A percentile compares a stretch with the other conserved stretches of the same genome.
Evolutionary conservation across 2,329 filamentous ascomycete genomes (phyloP).

Genomic region (Triangularia setosa): DNA sequence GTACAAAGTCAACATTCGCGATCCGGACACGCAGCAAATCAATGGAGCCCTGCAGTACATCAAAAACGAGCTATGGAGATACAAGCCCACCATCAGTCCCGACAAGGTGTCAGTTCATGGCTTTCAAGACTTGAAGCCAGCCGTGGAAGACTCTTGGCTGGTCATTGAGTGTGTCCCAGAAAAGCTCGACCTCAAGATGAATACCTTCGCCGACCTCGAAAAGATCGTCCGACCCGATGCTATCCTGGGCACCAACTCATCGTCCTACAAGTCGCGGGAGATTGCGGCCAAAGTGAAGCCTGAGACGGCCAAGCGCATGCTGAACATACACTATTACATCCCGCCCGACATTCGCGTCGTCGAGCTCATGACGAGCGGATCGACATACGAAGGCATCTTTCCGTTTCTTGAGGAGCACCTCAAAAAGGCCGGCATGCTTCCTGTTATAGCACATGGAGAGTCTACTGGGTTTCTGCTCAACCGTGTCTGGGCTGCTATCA

Average conservation of each 20-base stretch:
- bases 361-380: conserved; percentile 51
- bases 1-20: conserved; percentile 40
- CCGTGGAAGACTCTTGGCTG: conserved; percentile 47
- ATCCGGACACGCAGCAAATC: conserved; percentile 37
- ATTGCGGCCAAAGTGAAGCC: conserved; percentile 43
- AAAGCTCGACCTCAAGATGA: conserved; percentile 44
- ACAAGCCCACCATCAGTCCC: conserved; percentile 21
- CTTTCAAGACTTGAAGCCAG: conserved; percentile 36
- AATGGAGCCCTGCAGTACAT: conserved; percentile 39
- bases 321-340: conserved; percentile 52
- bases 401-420: conserved; percentile 41
- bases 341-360: conserved; percentile 44
- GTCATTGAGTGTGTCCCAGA: conserved; percentile 54
- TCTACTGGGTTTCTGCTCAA: conserved; percentile 55
- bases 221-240: conserved; percentile 39
- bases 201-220: conserved; percentile 46
- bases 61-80: conserved; percentile 32
- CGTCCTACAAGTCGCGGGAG: conserved; percentile 47
- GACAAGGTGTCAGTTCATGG: conserved; percentile 26
- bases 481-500: conserved; percentile 54
- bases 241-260: conserved; percentile 49
- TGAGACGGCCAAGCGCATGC: conserved; percentile 35
- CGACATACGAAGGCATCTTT: conserved; percentile 41
- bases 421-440: conserved; percentile 38
- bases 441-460: conserved; percentile 42